Conservation (phyloP, 163 green algal species). For the Scenedesmus sp. region DNA sequence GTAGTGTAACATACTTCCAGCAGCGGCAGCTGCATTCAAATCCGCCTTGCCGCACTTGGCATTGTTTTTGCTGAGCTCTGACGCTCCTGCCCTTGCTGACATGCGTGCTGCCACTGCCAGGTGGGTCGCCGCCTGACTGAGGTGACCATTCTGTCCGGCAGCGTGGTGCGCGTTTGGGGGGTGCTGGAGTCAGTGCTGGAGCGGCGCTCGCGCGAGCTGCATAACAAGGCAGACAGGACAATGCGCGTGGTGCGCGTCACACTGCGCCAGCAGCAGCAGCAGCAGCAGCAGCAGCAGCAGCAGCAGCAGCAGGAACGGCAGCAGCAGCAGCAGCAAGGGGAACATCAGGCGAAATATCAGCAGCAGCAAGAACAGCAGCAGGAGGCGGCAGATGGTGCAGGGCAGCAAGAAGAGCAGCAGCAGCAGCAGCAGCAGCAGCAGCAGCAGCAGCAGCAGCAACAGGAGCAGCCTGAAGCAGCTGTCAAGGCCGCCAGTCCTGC, state of each 20-base stretch:
- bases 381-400: not conserved
- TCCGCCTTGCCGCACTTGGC: no score
- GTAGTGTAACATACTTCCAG: no score
- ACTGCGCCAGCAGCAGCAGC: not conserved
- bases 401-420: not conserved
- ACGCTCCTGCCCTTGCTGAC: no score
- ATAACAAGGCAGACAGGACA: slow-evolving; percentile 72
- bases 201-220: slow-evolving; percentile 73
- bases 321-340: not conserved
- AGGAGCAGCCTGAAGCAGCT: not conserved
- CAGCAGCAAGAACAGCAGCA: not conserved
- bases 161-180: slow-evolving; percentile 89
- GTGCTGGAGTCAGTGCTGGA: slow-evolving; percentile 84
- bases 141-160: slow-evolving; percentile 83
- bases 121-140: slow-evolving; percentile 21
- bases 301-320: not conserved
- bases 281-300: not conserved
- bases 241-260: slow-evolving; percentile 83
- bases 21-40: no score
- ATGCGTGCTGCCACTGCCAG: no score
- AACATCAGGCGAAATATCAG: not conserved
- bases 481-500: not conserved
- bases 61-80: not conserved
- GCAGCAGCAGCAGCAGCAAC: not conserved
- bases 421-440: not conserved